These are phyloP conservation scores for Chamaecrista fasciculata DNA, from an alignment of 306 rosid genomes.

Conservation along the genomic window DNA sequence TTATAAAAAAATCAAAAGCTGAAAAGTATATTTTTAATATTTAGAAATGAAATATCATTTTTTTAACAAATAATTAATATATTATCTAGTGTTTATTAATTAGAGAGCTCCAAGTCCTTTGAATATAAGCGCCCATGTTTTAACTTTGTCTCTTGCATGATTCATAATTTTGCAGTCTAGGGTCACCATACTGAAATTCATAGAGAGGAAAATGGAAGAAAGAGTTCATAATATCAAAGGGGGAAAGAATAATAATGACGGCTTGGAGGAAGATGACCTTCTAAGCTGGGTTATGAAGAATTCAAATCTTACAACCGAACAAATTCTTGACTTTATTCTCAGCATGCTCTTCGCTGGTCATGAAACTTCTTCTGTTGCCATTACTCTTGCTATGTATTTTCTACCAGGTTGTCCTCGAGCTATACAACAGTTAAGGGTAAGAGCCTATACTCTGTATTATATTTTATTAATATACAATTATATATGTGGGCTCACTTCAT, in stretches of 20 bases:
- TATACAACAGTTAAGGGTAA: conserved; percentile 66
- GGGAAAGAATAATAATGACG: conserved; percentile 30
- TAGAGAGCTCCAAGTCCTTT: not conserved
- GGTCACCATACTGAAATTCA: conserved; percentile 72
- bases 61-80: too few species aligned
- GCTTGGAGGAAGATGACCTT: conserved; percentile 72
- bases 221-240: conserved; percentile 39
- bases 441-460: not conserved
- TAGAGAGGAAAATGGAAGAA: conserved; percentile 74
- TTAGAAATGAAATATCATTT: too few species aligned
- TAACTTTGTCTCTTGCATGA: not conserved
- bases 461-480: too few species aligned
- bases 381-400: conserved; percentile 80
- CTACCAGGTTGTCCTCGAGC: conserved; percentile 72
- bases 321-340: conserved; percentile 82
- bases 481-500: too few species aligned
- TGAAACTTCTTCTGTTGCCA: conserved; percentile 93
- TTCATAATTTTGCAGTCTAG: conserved; percentile 59
- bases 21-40: too few species aligned
- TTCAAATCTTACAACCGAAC: conserved; percentile 86
- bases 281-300: conserved; percentile 87
- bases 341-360: conserved; percentile 97
- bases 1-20: too few species aligned
- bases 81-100: too few species aligned
- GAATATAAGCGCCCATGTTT: not conserved